Evolutionary conservation across 2,329 filamentous ascomycete species (phyloP), one percentile per base, ranked within the genome.

Genomic region (Colletotrichum sp.): DNA sequence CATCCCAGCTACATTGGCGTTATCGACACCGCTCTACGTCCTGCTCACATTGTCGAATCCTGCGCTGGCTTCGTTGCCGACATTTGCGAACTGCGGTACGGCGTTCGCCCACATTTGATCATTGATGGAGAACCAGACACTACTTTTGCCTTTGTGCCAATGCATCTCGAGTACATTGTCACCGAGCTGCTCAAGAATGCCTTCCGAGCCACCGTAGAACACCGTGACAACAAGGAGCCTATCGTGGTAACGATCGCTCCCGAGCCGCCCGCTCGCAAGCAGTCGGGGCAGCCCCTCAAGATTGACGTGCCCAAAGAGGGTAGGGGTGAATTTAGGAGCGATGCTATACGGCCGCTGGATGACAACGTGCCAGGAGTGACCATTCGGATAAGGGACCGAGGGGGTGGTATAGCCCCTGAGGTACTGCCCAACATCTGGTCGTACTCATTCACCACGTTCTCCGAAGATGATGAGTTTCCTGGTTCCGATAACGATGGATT

Each of bases 151-250:
- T 97, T 97, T 81, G 93, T 99, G 10, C 97, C 97, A 16, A 97
- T 98, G 83, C 97, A 99, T 84, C 90, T 99, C 28, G 96, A 98
- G 85, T 99, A 99, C 84, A 98, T 99, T 78, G 91, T 98, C 78
- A 99, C 96, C 0, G 97, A 99, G 84, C 90, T 99, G 2, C 90
- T 99, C 74, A 99, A 99, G 85, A 99, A 99, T 81, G 95, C 96
- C 1, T 99, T 98, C 86, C 92, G 97, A 58, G 96, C 97, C 5
- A 97, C 95, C 0, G 93, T 98, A 12, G 97, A 99, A 84, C 93
- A 91, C 73, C 92, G 92, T n/a, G 93, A 91, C 80, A 93, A 94
- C 79, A 89, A 91, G 56, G 94, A 98, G 78, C 95, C 96, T 2
- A 90, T 99, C 55, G 95, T 98, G 78, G 93, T 98, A 75, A 99